These are phyloP conservation scores for Colletotrichum simmondsii DNA, from an alignment of 2,329 filamentous ascomycete species.

Conservation along the genomic window DNA sequence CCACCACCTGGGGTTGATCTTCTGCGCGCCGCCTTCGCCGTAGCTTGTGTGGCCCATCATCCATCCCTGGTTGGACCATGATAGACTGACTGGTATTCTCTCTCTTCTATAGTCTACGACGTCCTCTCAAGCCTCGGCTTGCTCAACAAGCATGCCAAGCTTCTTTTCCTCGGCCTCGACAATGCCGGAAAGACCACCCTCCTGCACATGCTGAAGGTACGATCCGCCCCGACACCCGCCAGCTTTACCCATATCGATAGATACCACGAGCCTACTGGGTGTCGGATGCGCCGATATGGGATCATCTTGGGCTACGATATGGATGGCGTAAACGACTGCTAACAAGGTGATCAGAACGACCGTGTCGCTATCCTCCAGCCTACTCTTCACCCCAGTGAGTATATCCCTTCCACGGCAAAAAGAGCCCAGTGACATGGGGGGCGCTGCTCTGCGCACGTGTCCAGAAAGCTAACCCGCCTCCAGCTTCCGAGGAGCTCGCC, in stretches of 20 bases:
- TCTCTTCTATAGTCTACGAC: constrained; percentile 75
- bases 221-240: constrained; percentile 42
- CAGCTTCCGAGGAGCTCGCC: constrained; percentile 89
- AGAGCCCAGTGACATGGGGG: not conserved
- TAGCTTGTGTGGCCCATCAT: constrained; percentile 24
- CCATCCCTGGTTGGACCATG: constrained; percentile 16
- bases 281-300: constrained; percentile 11
- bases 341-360: constrained; percentile 74
- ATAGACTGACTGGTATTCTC: constrained; percentile 42
- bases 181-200: constrained; percentile 96
- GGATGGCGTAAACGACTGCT: constrained; percentile 37
- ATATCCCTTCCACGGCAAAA: constrained; percentile 7
- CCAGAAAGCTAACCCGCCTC: constrained; percentile 35
- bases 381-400: constrained; percentile 89
- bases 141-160: constrained; percentile 95
- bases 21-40: constrained; percentile 33
- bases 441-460: constrained; percentile 36
- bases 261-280: not conserved
- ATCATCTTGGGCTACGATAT: constrained; percentile 20
- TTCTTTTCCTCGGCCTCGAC: constrained; percentile 91
- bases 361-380: constrained; percentile 91
- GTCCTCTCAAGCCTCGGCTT: constrained; percentile 87
- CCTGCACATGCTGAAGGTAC: constrained; percentile 93
- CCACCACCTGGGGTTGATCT: constrained; percentile 14
- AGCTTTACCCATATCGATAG: not conserved